Percentiles rank a stretch among this genome's conserved stretches.
phyloP scores from a whole-genome alignment of 257 asterid genomes.

The Solanum arcanum region DNA sequence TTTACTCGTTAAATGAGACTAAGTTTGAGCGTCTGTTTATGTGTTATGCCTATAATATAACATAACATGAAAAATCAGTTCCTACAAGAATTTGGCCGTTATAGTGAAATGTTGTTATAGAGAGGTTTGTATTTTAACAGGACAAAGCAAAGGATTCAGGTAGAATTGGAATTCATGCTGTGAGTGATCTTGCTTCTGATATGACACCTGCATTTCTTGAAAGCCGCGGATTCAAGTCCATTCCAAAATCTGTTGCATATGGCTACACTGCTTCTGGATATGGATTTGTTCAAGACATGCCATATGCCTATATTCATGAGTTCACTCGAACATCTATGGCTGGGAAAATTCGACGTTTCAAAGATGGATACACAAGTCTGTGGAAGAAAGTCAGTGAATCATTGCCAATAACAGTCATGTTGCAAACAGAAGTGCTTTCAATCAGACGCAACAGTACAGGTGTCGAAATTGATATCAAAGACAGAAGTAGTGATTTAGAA shows the following conservation, averaged over 20 bases:
- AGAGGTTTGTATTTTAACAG: constrained; percentile 14
- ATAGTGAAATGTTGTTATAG: background rate
- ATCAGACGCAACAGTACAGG: constrained; percentile 32
- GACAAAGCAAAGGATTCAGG: constrained; percentile 65
- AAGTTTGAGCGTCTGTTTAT: background rate
- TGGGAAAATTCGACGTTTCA: constrained; percentile 72
- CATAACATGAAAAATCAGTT: background rate
- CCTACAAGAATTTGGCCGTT: background rate
- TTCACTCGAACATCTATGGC: constrained; percentile 81
- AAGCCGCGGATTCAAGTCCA: constrained; percentile 36
- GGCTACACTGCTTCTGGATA: constrained; percentile 90
- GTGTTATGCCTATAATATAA: background rate
- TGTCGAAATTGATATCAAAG: constrained; percentile 20
- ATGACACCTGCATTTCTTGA: constrained; percentile 53
- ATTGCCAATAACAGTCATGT: constrained; percentile 43
- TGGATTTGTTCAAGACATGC: constrained; percentile 76
- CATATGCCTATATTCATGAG: constrained; percentile 72
- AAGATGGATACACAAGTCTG: constrained; percentile 65
- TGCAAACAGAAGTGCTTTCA: constrained; percentile 49
- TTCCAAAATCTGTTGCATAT: constrained; percentile 69
- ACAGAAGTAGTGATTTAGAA: constrained; percentile 13
- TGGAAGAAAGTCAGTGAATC: constrained; percentile 53
- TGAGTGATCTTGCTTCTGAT: constrained; percentile 54
- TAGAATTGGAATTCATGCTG: constrained; percentile 55
- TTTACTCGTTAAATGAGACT: background rate